Evolutionary conservation across 2,329 filamentous ascomycete genomes (phyloP).

Genomic region (Teratosphaeria zuluensis): DNA sequence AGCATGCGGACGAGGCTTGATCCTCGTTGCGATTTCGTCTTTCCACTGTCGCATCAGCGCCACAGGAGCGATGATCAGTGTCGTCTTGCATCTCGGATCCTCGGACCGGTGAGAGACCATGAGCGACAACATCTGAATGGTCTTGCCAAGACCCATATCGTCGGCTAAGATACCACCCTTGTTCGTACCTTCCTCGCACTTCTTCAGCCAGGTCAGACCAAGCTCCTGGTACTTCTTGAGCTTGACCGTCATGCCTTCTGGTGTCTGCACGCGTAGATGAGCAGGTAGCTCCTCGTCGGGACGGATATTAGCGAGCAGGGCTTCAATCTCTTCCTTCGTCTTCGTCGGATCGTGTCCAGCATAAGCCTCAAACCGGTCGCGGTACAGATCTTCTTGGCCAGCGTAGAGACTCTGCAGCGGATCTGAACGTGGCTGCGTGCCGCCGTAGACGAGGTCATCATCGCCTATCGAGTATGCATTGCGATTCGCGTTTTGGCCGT

Average conservation of each 20-base stretch:
- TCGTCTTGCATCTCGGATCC: conserved; percentile 55
- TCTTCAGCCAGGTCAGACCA: conserved; percentile 65
- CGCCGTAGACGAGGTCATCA: conserved; percentile 14
- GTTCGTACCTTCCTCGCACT: conserved; percentile 59
- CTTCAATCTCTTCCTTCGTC: conserved; percentile 57
- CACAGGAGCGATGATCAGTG: conserved; percentile 72
- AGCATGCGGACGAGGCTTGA: conserved; percentile 46
- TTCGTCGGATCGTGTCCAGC: conserved; percentile 37
- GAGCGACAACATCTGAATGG: conserved; percentile 70
- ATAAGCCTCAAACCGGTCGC: conserved; percentile 15
- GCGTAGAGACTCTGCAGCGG: conserved; percentile 11
- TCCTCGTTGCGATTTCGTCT: conserved; percentile 63
- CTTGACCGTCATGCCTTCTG: conserved; percentile 54
- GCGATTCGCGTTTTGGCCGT: conserved; percentile 7
- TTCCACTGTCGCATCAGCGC: conserved; percentile 78
- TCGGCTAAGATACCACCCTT: conserved; percentile 71
- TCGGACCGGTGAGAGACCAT: conserved; percentile 59
- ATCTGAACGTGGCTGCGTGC: conserved; percentile 10
- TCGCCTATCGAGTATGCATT: conserved; percentile 10
- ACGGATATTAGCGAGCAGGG: conserved; percentile 61
- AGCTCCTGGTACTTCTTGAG: conserved; percentile 78
- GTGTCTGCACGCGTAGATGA: conserved; percentile 58
- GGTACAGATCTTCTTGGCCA: conserved; percentile 17
- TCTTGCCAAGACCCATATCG: conserved; percentile 79
- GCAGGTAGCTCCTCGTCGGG: conserved; percentile 49